These are phyloP conservation scores for Metschnikowia kunwiensis DNA, from an alignment of 805 yeast genomes.

Conservation along the genomic window DNA sequence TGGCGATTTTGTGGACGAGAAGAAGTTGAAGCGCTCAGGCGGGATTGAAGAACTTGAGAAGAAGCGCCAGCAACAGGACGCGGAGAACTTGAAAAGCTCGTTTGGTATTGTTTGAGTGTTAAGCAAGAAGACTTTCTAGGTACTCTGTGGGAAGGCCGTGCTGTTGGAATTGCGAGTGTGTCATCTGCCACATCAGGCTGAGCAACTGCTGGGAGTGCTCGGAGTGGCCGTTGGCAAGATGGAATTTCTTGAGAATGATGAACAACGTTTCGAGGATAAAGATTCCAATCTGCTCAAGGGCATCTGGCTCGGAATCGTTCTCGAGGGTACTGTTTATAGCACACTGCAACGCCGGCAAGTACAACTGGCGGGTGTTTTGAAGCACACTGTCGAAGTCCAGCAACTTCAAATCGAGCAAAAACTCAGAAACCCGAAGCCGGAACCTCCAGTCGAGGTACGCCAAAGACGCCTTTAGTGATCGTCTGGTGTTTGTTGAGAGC, in stretches of 20 bases:
- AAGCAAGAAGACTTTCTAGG: slow-evolving; percentile 1
- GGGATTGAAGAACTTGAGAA: slow-evolving; percentile 87
- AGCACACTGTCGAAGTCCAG: slow-evolving; percentile 7
- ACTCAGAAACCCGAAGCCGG: slow-evolving; percentile 20
- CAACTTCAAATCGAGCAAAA: slow-evolving; percentile 18
- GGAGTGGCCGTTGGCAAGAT: slow-evolving; percentile 12
- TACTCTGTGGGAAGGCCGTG: slow-evolving; percentile 1
- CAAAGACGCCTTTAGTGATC: slow-evolving; percentile 22
- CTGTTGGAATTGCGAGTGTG: slow-evolving; percentile 1
- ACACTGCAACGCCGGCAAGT: slow-evolving; percentile 5
- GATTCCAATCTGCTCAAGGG: slow-evolving; percentile 1
- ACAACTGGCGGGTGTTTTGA: slow-evolving; percentile 1
- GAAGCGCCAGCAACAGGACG: slow-evolving; percentile 62
- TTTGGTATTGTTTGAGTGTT: slow-evolving; percentile 28
- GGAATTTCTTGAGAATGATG: slow-evolving; percentile 15
- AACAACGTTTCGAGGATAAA: slow-evolving; percentile 17
- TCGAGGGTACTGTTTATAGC: slow-evolving; percentile 4
- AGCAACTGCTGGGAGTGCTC: slow-evolving; percentile 8
- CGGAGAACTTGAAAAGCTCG: slow-evolving; percentile 60
- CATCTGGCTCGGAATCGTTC: neutral
- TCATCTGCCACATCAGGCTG: slow-evolving; percentile 8
- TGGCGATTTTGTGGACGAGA: slow-evolving; percentile 77
- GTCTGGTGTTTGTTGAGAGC: slow-evolving; percentile 10
- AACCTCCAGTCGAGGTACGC: slow-evolving; percentile 24
- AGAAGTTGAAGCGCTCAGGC: slow-evolving; percentile 75